A percentile compares a stretch with the other conserved stretches of the same genome.
These are phyloP conservation scores for Platanthera guangdongensis DNA, from an alignment of 106 monocot species.

Conservation along the genomic window DNA sequence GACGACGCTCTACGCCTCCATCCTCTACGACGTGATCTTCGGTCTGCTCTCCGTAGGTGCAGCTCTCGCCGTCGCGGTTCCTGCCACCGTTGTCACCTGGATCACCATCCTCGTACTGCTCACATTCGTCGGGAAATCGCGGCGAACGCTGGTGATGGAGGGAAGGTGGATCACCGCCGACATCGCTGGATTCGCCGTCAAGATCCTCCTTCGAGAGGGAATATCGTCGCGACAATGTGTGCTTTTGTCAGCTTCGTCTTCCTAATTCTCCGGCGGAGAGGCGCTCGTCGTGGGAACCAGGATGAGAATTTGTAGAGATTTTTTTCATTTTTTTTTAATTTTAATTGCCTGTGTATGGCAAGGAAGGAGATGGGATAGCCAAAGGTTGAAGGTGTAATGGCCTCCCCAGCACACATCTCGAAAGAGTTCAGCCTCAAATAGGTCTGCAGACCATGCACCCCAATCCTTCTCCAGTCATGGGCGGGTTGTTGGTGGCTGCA, in stretches of 20 bases:
- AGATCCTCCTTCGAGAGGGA: constrained; percentile 45
- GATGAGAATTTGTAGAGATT: background rate
- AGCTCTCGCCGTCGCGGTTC: constrained; percentile 56
- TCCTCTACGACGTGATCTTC: constrained; percentile 64
- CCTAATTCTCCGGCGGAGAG: constrained; percentile 16
- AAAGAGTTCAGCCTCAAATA: too few species aligned
- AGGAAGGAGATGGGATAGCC: background rate
- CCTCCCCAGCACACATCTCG: too few species aligned
- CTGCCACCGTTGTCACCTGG: constrained; percentile 72
- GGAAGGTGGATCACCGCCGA: constrained; percentile 42
- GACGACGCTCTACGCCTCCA: constrained; percentile 48
- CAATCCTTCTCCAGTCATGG: too few species aligned
- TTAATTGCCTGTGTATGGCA: background rate
- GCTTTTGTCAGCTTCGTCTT: constrained; percentile 27
- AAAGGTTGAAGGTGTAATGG: too few species aligned
- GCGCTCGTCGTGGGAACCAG: background rate
- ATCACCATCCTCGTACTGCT: constrained; percentile 70
- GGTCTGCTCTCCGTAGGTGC: constrained; percentile 67
- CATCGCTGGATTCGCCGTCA: constrained; percentile 30
- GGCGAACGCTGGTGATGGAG: constrained; percentile 30
- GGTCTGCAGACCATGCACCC: too few species aligned
- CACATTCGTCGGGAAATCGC: constrained; percentile 53
- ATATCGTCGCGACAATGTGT: constrained; percentile 24
- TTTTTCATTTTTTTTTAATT: background rate
- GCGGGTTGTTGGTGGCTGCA: too few species aligned